phyloP scores from a whole-genome alignment of 2,329 filamentous ascomycete species.

The Aureobasidium uvarum region DNA sequence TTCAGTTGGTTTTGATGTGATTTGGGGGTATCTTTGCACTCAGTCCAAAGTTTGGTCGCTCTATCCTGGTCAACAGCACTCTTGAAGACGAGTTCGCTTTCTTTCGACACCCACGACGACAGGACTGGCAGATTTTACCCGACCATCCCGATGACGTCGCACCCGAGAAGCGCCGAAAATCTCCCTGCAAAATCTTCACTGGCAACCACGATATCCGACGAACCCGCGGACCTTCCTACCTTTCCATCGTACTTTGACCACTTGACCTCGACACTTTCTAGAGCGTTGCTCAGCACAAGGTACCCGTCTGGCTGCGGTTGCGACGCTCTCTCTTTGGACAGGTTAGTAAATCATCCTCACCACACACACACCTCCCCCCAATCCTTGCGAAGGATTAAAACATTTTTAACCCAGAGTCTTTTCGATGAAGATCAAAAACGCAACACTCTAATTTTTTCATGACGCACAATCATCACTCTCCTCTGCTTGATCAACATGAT shows the following conservation, averaged over 20 bases:
- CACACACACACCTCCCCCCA: not conserved
- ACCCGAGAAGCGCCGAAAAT: not conserved
- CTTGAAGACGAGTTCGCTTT: not conserved
- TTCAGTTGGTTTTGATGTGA: constrained; percentile 18
- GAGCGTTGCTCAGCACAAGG: too few species aligned
- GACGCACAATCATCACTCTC: constrained; percentile 8
- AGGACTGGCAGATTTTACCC: not conserved
- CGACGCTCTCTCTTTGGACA: not conserved
- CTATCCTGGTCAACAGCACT: not conserved
- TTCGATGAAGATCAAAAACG: constrained; percentile 25
- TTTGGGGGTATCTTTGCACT: constrained; percentile 1
- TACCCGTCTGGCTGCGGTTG: not conserved
- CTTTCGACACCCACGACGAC: constrained; percentile 1
- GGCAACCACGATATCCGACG: not conserved
- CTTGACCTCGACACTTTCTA: not conserved
- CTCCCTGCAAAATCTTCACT: constrained; percentile 5
- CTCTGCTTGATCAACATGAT: not conserved
- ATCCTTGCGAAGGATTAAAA: constrained; percentile 22
- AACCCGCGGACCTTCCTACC: not conserved
- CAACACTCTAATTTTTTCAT: constrained; percentile 27
- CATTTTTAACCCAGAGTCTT: constrained; percentile 24
- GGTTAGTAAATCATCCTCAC: not conserved
- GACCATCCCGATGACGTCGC: not conserved
- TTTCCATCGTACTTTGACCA: not conserved
- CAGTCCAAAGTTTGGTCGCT: not conserved